Evolutionary conservation across 352 stramenopile species (phyloP), one percentile per base, ranked within the genome.

Genomic region (Blastocystis sp.): DNA sequence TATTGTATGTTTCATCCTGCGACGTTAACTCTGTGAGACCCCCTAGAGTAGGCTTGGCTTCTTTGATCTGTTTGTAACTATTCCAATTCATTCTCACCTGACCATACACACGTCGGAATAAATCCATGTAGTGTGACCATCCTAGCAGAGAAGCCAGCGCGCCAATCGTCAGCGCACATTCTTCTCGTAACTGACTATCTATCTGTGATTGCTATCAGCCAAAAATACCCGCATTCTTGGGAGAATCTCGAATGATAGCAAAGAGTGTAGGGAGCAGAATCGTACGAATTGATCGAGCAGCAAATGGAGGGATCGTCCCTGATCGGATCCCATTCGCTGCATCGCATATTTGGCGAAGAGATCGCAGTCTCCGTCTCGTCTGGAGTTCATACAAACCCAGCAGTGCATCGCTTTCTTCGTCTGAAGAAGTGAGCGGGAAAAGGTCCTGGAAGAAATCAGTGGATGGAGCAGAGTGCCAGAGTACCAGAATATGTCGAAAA

Each of bases 1-100:
- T 84, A 37, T 84, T 84, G 34, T 84, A 84, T 39, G 73, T 84
- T 26, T 34, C 73, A 18, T 39, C 34, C 56, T 84, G 53, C 23
- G 26, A 62, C 62, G 62, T 66, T n/a, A 69, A 23, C 56, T 29
- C 37, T 26, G 41, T 13, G 50, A 45, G 13, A 63, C 13, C 43
- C 5, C 8, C 53, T 15, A 53, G 45, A 23, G 59, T 84, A 7
- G 50, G 29, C 39, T 68, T 39, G 9, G 34, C 54, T 37, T 69
- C 54, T 20, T 68, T 20, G 41, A 84, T 84, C 73, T 84, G 53
- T 23, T 64, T 23, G 23, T 15, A 29, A 7, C 50, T 13, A 0
- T 29, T 45, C 39, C 2, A 43, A 37, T 26, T 4, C 6, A 20
- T 39, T 64, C 64, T 55, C 47, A 53, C 53, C 8, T 41, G 29